A percentile compares a stretch with the other conserved stretches of the same genome.
phyloP scores from a whole-genome alignment of 345 rosid genomes.

The Aurinia saxatilis region DNA sequence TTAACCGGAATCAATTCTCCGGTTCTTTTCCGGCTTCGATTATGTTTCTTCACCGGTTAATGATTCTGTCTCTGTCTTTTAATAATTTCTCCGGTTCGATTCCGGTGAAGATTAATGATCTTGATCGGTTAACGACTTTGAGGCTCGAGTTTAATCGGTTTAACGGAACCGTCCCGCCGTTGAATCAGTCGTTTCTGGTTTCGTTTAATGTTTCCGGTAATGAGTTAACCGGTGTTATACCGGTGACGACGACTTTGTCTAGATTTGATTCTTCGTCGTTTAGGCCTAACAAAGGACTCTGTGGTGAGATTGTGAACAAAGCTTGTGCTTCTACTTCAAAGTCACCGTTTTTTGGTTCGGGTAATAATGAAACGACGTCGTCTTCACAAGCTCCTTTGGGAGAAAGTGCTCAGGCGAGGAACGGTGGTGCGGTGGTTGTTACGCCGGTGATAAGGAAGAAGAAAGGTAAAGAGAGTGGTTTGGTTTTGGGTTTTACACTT shows the following conservation, averaged over 20 bases:
- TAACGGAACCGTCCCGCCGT: constrained; percentile 60
- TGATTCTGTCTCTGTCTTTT: constrained; percentile 48
- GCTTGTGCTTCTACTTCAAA: constrained; percentile 46
- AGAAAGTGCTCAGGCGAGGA: constrained; percentile 53
- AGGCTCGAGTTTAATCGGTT: constrained; percentile 61
- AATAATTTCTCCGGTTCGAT: constrained; percentile 53
- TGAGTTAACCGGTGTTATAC: constrained; percentile 64
- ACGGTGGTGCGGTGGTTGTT: constrained; percentile 31
- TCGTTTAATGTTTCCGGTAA: constrained; percentile 68
- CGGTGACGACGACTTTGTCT: constrained; percentile 55
- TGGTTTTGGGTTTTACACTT: constrained; percentile 42
- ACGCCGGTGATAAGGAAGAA: constrained; percentile 41
- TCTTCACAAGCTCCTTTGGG: constrained; percentile 48
- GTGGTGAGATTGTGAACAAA: constrained; percentile 68
- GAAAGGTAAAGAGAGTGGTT: constrained; percentile 34
- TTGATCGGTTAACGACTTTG: constrained; percentile 52
- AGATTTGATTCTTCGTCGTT: constrained; percentile 59
- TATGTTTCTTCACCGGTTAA: constrained; percentile 50
- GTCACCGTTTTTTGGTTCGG: constrained; percentile 57
- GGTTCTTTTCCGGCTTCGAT: constrained; percentile 70
- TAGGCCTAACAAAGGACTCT: constrained; percentile 53
- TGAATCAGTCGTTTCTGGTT: constrained; percentile 52
- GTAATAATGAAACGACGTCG: constrained; percentile 31
- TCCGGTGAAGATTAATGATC: constrained; percentile 41
- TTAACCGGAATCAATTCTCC: constrained; percentile 53